Conservation (phyloP, 2,329 filamentous ascomycete genomes). For the Hypocrella siamensis region DNA sequence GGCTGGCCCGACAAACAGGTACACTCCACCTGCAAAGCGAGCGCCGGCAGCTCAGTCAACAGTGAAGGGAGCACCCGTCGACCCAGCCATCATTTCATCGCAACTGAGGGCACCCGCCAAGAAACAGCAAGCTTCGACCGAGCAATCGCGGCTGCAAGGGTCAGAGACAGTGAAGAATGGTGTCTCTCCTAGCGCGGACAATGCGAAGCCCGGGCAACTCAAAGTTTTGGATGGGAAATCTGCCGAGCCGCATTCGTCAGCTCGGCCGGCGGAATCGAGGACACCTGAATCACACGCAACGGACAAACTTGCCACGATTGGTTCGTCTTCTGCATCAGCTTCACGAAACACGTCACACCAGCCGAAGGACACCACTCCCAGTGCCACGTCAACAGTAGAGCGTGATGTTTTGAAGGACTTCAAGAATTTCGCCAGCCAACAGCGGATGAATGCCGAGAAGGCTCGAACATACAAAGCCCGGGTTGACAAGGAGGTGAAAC, state of each 20-base stretch:
- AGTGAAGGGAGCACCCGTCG: constrained; percentile 61
- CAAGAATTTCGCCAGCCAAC: constrained; percentile 44
- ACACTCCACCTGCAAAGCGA: constrained; percentile 78
- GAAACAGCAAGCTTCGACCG: constrained; percentile 13
- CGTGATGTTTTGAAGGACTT: constrained; percentile 46
- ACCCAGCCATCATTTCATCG: constrained; percentile 85
- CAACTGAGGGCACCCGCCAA: constrained; percentile 42
- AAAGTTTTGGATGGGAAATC: constrained; percentile 17
- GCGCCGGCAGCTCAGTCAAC: constrained; percentile 61
- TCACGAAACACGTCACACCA: constrained; percentile 25
- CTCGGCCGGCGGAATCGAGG: constrained; percentile 13
- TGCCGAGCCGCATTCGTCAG: constrained; percentile 12
- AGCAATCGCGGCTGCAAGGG: constrained; percentile 10
- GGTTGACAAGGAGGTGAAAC: constrained; percentile 75
- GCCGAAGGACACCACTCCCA: constrained; percentile 17
- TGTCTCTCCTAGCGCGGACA: constrained; percentile 11
- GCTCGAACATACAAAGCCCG: constrained; percentile 40
- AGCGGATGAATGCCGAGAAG: constrained; percentile 40
- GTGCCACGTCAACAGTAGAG: constrained; percentile 43
- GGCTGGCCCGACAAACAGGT: constrained; percentile 44
- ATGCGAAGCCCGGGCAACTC: constrained; percentile 11
- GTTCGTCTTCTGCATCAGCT: constrained; percentile 18
- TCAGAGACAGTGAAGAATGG: constrained; percentile 16
- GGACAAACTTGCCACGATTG: constrained; percentile 10
- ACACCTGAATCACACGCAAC: constrained; percentile 11